Evolutionary conservation across 495 filamentous ascomycete genomes (phyloP), one percentile per base, ranked within the genome.

Genomic region (Melanomma pulvis-pyrius): DNA sequence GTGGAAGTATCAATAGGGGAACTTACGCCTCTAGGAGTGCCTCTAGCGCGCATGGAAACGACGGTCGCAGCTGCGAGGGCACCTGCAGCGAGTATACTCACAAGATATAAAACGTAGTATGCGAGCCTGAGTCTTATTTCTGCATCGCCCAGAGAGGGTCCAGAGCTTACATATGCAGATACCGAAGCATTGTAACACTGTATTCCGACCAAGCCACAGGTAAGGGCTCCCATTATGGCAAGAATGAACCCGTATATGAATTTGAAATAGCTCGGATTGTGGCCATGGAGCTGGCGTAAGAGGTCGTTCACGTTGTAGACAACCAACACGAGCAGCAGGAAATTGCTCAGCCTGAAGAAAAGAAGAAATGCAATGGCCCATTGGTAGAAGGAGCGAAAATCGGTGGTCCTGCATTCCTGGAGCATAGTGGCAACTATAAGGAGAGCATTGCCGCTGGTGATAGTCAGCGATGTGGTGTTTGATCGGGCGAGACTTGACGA

Each of bases 401-500:
- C 2, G 19, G 15, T 50, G 9, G 50, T 54, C 11, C 24, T 6
- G 56, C 67, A 70, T 29, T 61, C 61, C 26, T 7, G 19, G 8
- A 70, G 62, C 30, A 65, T 50, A 25, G 39, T 61, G 1, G 22
- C 41, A 12, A 70, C 57, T 34, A 70, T 56, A 2, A 25, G 4
- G 28, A 70, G 54, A 8, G 46, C 49, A 25, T 48, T 55, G 32
- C 2, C 55, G 17, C 66, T 68, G 47, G 9, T 2, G 15, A 26
- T 30, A 2, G 29, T 64, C 56, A 64, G 55, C 25, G 24, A 12
- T 11, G 8, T 34, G 30, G 39, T 15, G 8, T 44, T 2, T 32
- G 54, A 19, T 21, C 29, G 51, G 5, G 26, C 19, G 28, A 11
- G 11, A 19, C 7, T 1, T 7, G 7, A 17, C 19, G 12, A 25